These are phyloP conservation scores for Polytrichum formosum DNA, from an alignment of 225 moss, liverwort and hornwort species.

Conservation along the genomic window DNA sequence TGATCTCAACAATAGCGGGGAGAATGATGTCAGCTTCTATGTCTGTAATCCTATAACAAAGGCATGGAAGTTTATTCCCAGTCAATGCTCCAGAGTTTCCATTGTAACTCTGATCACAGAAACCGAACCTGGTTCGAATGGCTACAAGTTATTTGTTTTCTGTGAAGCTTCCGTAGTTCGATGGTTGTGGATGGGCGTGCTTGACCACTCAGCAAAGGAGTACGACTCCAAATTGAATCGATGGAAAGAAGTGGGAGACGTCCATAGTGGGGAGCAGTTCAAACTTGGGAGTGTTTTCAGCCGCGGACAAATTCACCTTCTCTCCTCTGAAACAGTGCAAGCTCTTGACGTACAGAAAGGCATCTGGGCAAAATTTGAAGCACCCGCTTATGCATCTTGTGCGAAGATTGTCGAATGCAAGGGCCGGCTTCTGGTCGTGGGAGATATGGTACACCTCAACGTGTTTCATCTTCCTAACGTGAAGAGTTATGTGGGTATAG, in stretches of 20 bases:
- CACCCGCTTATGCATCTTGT: slow-evolving; percentile 44
- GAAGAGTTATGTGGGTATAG: slow-evolving; percentile 41
- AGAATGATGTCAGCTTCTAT: slow-evolving; percentile 38
- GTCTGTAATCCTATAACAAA: slow-evolving; percentile 55
- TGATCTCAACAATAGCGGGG: slow-evolving; percentile 23
- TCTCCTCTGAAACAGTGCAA: slow-evolving; percentile 45
- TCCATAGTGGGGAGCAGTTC: slow-evolving; percentile 47
- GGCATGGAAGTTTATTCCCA: slow-evolving; percentile 45
- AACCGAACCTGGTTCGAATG: slow-evolving; percentile 14
- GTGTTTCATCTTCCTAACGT: slow-evolving; percentile 47
- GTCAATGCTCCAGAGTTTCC: slow-evolving; percentile 42
- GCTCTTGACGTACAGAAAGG: slow-evolving; percentile 39
- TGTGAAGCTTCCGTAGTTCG: slow-evolving; percentile 43
- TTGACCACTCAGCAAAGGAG: slow-evolving; percentile 51
- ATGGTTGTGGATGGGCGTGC: slow-evolving; percentile 47
- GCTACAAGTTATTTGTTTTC: slow-evolving; percentile 50
- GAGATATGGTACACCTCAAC: slow-evolving; percentile 58
- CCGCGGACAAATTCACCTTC: slow-evolving; percentile 34
- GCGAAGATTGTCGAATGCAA: slow-evolving; percentile 39
- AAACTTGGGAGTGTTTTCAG: slow-evolving; percentile 39
- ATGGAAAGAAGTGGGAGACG: slow-evolving; percentile 42
- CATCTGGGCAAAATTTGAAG: slow-evolving; percentile 30
- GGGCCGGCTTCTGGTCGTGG: slow-evolving; percentile 50
- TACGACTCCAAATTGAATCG: slow-evolving; percentile 41
- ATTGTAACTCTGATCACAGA: slow-evolving; percentile 32